These are phyloP conservation scores for Phaeosphaeria sp. DNA, from an alignment of 2,329 filamentous ascomycete species.

Conservation along the genomic window DNA sequence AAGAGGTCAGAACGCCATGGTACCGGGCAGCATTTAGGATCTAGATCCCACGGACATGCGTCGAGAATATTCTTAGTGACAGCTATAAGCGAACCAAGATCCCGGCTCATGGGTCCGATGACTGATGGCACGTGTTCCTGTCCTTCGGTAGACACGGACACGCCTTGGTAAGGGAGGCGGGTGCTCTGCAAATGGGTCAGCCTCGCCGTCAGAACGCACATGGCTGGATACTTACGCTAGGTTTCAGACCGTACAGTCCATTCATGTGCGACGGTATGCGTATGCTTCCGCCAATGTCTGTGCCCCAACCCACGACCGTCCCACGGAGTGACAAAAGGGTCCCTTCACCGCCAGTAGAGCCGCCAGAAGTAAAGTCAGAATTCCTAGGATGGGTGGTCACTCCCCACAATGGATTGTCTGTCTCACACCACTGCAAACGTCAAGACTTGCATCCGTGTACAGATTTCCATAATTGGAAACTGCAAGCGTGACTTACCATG, in stretches of 20 bases:
- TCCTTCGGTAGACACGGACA: conserved; percentile 67
- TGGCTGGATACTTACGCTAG: conserved; percentile 41
- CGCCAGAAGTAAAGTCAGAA: conserved; percentile 60
- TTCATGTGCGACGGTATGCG: conserved; percentile 67
- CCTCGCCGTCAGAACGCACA: not conserved
- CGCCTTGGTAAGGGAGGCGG: conserved; percentile 64
- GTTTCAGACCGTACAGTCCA: conserved; percentile 63
- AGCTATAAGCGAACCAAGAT: conserved; percentile 57
- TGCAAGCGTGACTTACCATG: conserved; percentile 49
- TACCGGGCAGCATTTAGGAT: conserved; percentile 61
- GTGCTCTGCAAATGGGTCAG: conserved; percentile 53
- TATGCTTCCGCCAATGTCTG: conserved; percentile 64
- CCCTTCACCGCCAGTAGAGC: conserved; percentile 66
- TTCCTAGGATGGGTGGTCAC: conserved; percentile 65
- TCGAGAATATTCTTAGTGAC: conserved; percentile 58
- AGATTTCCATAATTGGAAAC: not conserved
- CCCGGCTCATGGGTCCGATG: conserved; percentile 65
- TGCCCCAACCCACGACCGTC: conserved; percentile 63
- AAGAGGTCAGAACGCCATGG: conserved; percentile 60
- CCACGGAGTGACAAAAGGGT: conserved; percentile 62
- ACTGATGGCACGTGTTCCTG: conserved; percentile 70
- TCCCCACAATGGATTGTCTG: conserved; percentile 66
- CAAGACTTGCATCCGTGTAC: conserved; percentile 42
- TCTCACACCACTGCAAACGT: conserved; percentile 65
- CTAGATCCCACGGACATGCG: conserved; percentile 59